Evolutionary conservation across 1,284 basidiomycete species (phyloP), one percentile per base, ranked within the genome.

Genomic region (Cutaneotrichosporon spelunceum): DNA sequence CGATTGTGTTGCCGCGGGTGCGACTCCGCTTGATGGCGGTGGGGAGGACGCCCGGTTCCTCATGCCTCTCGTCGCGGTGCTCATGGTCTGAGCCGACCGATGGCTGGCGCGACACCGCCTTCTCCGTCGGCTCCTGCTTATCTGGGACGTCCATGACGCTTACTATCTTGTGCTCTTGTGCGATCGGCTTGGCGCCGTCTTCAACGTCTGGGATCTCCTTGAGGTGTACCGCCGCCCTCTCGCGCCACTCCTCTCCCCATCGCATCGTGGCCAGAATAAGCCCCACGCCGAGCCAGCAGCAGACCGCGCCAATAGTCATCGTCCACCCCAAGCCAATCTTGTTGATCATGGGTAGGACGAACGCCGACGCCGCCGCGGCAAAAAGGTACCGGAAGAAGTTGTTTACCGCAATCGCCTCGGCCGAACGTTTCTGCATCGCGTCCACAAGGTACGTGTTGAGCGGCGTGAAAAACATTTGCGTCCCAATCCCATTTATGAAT

Each of bases 401-500:
- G 67, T 79, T 79, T 44, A 77, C 71, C 29, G 77, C 75, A 13
- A 78, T 72, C 4, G 82, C 80, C 66, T 87, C 85, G 0, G 85
- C 84, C 60, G 83, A 83, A 19, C 81, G 77, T 4, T 73, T 68
- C 45, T 84, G 84, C 70, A 85, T 70, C 14, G 83, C 73, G 65
- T 88, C 87, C 19, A 88, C 83, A 24, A 77, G 73, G 33, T 87
- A 87, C 9, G 86, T 82, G 47, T 83, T 82, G 0, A 81, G 69
- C 0, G 85, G 84, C 0, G 81, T 81, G 6, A 87, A 71, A 6
- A 83, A 77, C 52, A 84, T 53, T 76, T 76, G 76, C 34, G 74
- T 62, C 3, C 69, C 72, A 2, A 73, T 45, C 78, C 82, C 61
- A 81, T 81, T 83, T 80, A 78, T 57, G 60, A 72, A 64, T n/a